Conservation (phyloP, 1,139 yeast species). For the Saccharomycopsis hybrid region DNA sequence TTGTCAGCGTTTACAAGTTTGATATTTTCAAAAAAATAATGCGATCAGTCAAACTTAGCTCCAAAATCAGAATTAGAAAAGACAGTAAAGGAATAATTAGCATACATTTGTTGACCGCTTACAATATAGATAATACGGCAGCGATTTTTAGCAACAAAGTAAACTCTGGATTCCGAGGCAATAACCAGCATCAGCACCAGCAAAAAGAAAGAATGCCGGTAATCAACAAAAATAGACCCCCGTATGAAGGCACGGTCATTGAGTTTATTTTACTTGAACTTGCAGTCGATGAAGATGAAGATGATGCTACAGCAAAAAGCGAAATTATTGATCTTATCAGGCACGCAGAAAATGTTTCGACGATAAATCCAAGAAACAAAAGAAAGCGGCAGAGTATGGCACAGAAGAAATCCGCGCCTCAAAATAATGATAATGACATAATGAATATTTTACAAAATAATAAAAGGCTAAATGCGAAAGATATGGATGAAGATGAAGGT, state of each 20-base stretch:
- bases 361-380: constrained; percentile 4
- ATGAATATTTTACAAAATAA: neutral
- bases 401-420: neutral
- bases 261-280: constrained; percentile 18
- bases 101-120: constrained; percentile 15
- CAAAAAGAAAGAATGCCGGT: neutral
- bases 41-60: constrained; percentile 13
- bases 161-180: neutral
- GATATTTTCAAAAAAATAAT: constrained; percentile 15
- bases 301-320: constrained; percentile 6
- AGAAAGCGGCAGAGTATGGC: constrained; percentile 2
- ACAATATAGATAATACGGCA: constrained; percentile 4
- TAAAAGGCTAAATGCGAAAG: neutral
- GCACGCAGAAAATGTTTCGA: constrained; percentile 11
- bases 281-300: constrained; percentile 15
- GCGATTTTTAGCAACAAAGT: constrained; percentile 1
- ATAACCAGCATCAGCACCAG: neutral
- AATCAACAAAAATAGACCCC: neutral
- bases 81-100: constrained; percentile 17
- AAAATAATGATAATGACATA: neutral
- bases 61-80: constrained; percentile 15
- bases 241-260: constrained; percentile 16
- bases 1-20: constrained; percentile 19
- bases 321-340: constrained; percentile 18
- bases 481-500: too few species aligned